Conservation (phyloP, 495 filamentous ascomycete genomes). For the Neurospora tetraspora region DNA sequence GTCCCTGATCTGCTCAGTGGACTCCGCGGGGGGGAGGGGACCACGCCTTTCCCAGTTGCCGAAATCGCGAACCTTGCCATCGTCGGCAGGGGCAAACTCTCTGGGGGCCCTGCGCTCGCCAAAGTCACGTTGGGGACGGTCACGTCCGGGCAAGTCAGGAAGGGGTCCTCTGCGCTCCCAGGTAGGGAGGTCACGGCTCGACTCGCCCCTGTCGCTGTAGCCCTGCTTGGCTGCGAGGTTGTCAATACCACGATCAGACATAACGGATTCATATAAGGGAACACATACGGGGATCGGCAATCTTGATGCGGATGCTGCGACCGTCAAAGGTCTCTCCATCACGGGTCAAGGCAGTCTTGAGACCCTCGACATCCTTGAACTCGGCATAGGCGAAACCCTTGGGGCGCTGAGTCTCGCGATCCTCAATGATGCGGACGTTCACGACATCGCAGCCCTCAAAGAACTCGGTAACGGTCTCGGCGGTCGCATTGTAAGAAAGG, state of each 20-base stretch:
- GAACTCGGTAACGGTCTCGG: constrained; percentile 70
- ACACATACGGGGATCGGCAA: constrained; percentile 38
- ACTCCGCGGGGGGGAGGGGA: constrained; percentile 51
- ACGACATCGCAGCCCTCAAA: constrained; percentile 75
- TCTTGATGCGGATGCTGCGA: constrained; percentile 71
- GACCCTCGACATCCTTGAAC: constrained; percentile 75
- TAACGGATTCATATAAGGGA: background rate
- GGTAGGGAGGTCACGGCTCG: constrained; percentile 55
- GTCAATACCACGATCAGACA: constrained; percentile 10
- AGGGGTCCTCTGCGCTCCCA: constrained; percentile 86
- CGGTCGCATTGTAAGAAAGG: constrained; percentile 84
- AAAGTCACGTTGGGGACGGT: constrained; percentile 39
- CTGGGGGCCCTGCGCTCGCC: constrained; percentile 30
- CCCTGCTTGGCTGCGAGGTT: constrained; percentile 59
- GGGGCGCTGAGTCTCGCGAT: constrained; percentile 79
- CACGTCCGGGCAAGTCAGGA: constrained; percentile 51
- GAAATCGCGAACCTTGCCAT: constrained; percentile 80
- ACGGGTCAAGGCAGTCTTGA: constrained; percentile 82
- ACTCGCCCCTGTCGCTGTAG: constrained; percentile 35
- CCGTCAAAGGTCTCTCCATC: constrained; percentile 74
- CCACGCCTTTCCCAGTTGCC: constrained; percentile 93
- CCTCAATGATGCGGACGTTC: constrained; percentile 90
- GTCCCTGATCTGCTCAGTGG: constrained; percentile 44
- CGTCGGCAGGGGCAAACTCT: constrained; percentile 38
- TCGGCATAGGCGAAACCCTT: constrained; percentile 99